Evolutionary conservation across 1,284 basidiomycete genomes (phyloP), one percentile per base, ranked within the genome.

Genomic region (Anthracocystis walkeri): DNA sequence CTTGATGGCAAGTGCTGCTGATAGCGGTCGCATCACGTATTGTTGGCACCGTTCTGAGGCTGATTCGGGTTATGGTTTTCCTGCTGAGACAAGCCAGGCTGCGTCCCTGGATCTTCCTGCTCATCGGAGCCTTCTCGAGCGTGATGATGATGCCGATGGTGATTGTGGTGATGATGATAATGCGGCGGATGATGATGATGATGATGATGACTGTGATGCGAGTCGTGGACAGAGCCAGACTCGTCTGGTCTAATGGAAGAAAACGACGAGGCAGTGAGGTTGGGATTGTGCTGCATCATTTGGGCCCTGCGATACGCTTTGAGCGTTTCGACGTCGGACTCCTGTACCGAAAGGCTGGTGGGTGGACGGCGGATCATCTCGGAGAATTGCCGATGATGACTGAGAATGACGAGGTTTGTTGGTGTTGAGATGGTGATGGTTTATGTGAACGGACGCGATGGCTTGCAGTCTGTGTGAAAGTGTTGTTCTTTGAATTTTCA

Each of bases 61-160:
- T 73, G 70, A 21, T 73, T 73, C 18, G 72, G 72, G n/a, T 75
- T 70, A 41, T 75, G 72, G 27, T 75, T 75, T 44, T 75, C 73
- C 52, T 75, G 73, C 68, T 75, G 73, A 23, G 68, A 68, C 3
- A 75, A 55, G 25, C 65, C 73, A 4, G 68, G 73, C 48, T 71
- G 73, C 0, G 68, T 71, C 12, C 61, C 73, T 0, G 65, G 65
- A 31, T 68, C 68, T 10, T 67, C 58, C 11, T 55, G 64, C 31
- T 70, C 67, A n/a, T 66, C 63, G 12, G 42, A 41, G 10, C 40
- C 52, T 18, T 64, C 40, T 35, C 40, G 40, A 41, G 35, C 27
- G 21, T 60, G 31, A 20, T 58, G 41, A 27, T 63, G 31, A 10
- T 63, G 53, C 40, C 63, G 57, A 11, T 73, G 60, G 7, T 58